Base-by-base conservation (phyloP, 2,329 filamentous ascomycete species). In the Didymella keratinophila region DNA sequence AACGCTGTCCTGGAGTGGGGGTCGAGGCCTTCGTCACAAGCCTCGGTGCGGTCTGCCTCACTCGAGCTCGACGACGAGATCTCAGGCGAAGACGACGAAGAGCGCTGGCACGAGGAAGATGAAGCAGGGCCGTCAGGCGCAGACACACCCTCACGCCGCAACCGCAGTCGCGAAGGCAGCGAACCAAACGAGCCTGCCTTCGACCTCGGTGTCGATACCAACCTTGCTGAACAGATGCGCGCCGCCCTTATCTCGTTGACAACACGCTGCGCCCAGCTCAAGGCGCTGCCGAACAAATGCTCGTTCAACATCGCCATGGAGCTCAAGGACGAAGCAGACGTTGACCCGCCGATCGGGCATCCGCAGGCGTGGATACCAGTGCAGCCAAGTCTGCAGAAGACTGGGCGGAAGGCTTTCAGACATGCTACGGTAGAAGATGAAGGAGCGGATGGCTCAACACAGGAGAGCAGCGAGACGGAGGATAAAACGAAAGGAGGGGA, bases 301-400 rank as follows among this genome's bases (percentile, higher is more conserved):
- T 90, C 89, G 0, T 94, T 91, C 74, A 91, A 89, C 0, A 75
- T 94, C n/a, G 89, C 88, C 0, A 83, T 94, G 39, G 91, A 94
- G 75, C 73, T 93, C 63, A 85, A 84, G 37, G 85, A 89, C 21
- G 82, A 87, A 39, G 82, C 81, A 0, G 76, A 83, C 11, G 81
- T 79, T 28, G 75, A 79, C 37, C 76, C 81, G 28, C 81, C 81
- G 1, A 65, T 81, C 28, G 74, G 73, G 37, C 79, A 87, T 64
- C 79, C 80, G 62, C 83, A 87, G 69, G 78, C 81, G 7, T 89
- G 86, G 86, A 83, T 88, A 54, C 85, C 86, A 11, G 83, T 83
- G 41, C 82, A 87, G 66, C 82, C 82, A 7, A 79, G 78, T 44
- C 37, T 77, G 48, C 77, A 78, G 65, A 74, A 72, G 65, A 73